Conservation (phyloP, 257 asterid genomes). For the Plantago ovata region DNA sequence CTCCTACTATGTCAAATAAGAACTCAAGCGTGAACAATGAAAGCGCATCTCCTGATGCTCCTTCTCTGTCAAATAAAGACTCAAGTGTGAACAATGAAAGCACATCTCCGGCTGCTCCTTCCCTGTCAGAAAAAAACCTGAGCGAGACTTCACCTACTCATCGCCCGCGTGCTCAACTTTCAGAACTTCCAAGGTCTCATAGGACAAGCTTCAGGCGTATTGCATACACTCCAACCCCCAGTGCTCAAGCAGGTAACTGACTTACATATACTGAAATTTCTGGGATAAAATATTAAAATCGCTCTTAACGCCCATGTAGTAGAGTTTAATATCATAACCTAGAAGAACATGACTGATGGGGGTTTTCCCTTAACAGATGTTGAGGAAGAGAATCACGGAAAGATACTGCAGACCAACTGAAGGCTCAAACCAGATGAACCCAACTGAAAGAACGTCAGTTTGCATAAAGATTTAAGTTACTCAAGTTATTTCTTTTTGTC, state of each 20-base stretch:
- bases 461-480: constrained; percentile 3
- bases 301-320: no score
- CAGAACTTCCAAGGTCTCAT: constrained; percentile 17
- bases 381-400: constrained; percentile 71
- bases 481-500: constrained; percentile 5
- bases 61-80: neutral
- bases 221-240: constrained; percentile 38
- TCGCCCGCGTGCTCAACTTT: constrained; percentile 14
- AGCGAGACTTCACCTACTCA: neutral
- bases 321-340: neutral
- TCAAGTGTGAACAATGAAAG: neutral
- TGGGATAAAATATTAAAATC: no score
- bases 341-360: constrained; percentile 5
- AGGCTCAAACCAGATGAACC: constrained; percentile 15
- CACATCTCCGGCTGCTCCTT: constrained; percentile 18
- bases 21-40: constrained; percentile 12
- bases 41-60: constrained; percentile 15
- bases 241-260: constrained; percentile 48
- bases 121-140: neutral
- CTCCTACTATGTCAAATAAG: constrained; percentile 10
- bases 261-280: neutral
- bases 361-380: constrained; percentile 32
- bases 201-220: constrained; percentile 37
- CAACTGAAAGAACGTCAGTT: constrained; percentile 13
- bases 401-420: constrained; percentile 87